phyloP scores from a whole-genome alignment of 257 asterid species.

The Salvia hispanica region DNA sequence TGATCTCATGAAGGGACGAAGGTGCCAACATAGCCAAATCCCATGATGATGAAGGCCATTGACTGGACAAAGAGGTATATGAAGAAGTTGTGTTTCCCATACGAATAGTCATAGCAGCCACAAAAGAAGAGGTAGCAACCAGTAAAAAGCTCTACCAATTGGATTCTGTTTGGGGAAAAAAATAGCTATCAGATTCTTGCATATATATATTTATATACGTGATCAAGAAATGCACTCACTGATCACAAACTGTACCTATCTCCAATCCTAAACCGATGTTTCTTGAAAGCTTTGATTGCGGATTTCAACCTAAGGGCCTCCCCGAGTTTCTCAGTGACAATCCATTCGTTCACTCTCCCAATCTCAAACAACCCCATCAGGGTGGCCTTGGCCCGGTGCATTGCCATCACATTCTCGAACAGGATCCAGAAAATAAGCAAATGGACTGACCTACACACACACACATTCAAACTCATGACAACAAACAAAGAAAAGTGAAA shows the following conservation, averaged over 20 bases:
- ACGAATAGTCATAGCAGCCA: slow-evolving; percentile 71
- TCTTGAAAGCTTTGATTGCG: slow-evolving; percentile 49
- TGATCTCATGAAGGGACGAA: slow-evolving; percentile 51
- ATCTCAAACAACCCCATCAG: slow-evolving; percentile 86
- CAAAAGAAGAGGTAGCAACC: slow-evolving; percentile 75
- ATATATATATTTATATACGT: background rate
- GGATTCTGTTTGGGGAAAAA: slow-evolving; percentile 44
- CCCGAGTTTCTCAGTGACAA: slow-evolving; percentile 89
- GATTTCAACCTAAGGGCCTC: slow-evolving; percentile 68
- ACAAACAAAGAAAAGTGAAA: background rate
- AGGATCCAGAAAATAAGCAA: slow-evolving; percentile 87
- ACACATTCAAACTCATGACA: background rate
- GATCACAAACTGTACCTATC: slow-evolving; percentile 54
- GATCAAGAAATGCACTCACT: background rate
- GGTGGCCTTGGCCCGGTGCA: slow-evolving; percentile 87
- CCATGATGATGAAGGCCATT: slow-evolving; percentile 66
- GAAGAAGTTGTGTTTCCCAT: slow-evolving; percentile 62
- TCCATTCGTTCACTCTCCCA: slow-evolving; percentile 90
- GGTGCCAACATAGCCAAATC: slow-evolving; percentile 82
- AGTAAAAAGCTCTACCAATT: slow-evolving; percentile 61
- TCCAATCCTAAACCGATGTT: slow-evolving; percentile 60
- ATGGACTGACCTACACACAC: slow-evolving; percentile 66
- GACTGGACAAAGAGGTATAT: slow-evolving; percentile 72
- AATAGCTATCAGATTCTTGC: background rate
- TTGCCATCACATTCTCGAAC: slow-evolving; percentile 91